Evolutionary conservation across 257 asterid species (phyloP).

Genomic region (Knoxia roxburghii): DNA sequence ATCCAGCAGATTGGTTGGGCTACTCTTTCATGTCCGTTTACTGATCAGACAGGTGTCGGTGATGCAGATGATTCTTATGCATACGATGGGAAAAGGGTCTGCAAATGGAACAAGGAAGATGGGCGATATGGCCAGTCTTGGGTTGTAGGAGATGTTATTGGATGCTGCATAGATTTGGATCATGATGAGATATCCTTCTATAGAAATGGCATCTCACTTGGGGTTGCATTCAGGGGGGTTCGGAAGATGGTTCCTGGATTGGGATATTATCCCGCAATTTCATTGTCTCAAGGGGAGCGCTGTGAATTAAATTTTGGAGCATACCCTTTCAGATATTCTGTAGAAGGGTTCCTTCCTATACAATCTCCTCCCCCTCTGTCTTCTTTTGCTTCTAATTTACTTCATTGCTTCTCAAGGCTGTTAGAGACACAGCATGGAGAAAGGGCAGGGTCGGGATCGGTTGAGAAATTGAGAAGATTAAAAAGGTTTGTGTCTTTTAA

Average conservation of each 20-base stretch:
- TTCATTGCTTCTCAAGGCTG: constrained; percentile 70
- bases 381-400: constrained; percentile 44
- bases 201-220: constrained; percentile 86
- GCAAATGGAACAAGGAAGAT: constrained; percentile 80
- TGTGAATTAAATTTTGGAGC: constrained; percentile 90
- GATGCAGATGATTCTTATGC: constrained; percentile 95
- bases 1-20: constrained; percentile 98
- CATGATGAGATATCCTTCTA: constrained; percentile 63
- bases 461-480: constrained; percentile 66
- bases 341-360: constrained; percentile 71
- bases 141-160: constrained; percentile 96
- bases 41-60: constrained; percentile 88
- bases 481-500: constrained; percentile 77
- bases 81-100: constrained; percentile 87
- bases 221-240: constrained; percentile 78
- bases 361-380: constrained; percentile 58
- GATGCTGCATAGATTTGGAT: constrained; percentile 90
- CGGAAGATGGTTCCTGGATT: constrained; percentile 95
- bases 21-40: constrained; percentile 77
- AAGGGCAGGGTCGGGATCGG: constrained; percentile 53
- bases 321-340: constrained; percentile 70
- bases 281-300: constrained; percentile 95
- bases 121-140: constrained; percentile 84
- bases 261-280: constrained; percentile 93
- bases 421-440: constrained; percentile 53